Evolutionary conservation across 139 green algal species (phyloP), one percentile per base, ranked within the genome.

Genomic region (Closterium sp.): DNA sequence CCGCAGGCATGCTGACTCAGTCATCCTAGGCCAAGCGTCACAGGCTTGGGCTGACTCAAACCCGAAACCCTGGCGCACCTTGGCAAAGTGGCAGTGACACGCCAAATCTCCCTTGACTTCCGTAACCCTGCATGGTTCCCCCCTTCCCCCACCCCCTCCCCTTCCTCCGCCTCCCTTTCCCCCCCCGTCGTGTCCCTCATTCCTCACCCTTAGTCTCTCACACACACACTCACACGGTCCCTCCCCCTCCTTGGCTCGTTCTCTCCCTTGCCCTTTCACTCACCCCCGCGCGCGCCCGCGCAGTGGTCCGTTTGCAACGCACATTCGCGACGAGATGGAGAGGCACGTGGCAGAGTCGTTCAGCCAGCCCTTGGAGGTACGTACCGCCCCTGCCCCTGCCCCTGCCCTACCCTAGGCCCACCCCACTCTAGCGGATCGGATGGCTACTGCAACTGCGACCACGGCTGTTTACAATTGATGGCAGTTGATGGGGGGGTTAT

Each of bases 241-340:
- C 25, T 76, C 55, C 5, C 55, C 36, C 36, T 55, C 36, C 6
- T 4, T 55, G 6, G 6, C 36, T 55, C 36, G 36, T 55, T 55
- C 6, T 55, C 36, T 55, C 36, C 6, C 36, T 55, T 55, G n/a
- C n/a, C n/a, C n/a, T n/a, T n/a, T n/a, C n/a, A n/a, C n/a, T n/a
- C n/a, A n/a, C n/a, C n/a, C n/a, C n/a, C n/a, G n/a, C n/a, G n/a
- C 34, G 93, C 30, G 30, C n/a, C 28, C 25, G 90, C 31, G 32
- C 88, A 95, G 90, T 84, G 94, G 94, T 19, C 86, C 92, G 81
- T 95, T 95, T 88, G 94, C 94, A 3, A 33, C 32, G 34, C 30
- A 89, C 12, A 94, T 95, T 5, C 88, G 93, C 2, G 94, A 95
- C 86, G 87, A 93, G 43, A 92, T 95, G 34, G 69, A 94, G 91